Percentiles rank a stretch among this genome's conserved stretches.
Evolutionary conservation across 495 filamentous ascomycete genomes (phyloP).

Genomic region (Penicillium robsamsonii): DNA sequence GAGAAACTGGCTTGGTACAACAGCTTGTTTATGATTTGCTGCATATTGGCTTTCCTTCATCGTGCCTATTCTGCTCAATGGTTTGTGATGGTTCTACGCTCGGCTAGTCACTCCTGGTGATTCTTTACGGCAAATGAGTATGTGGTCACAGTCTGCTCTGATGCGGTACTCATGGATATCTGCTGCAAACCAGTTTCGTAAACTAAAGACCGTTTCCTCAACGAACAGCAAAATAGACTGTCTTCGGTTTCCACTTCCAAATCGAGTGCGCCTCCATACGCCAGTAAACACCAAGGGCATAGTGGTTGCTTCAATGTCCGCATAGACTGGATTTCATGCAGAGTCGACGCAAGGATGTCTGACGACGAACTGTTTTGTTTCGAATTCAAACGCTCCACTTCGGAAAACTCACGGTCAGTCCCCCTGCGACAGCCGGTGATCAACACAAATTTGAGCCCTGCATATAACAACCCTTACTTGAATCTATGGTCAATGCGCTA

Average conservation of each 20-base stretch:
- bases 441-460: conserved; percentile 2
- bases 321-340: neutral
- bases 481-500: conserved; percentile 9
- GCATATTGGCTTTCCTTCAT: neutral
- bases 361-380: neutral
- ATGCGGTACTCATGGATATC: neutral
- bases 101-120: neutral
- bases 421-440: conserved; percentile 4
- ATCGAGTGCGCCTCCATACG: too few species aligned
- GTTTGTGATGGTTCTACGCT: neutral
- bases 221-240: neutral
- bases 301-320: neutral
- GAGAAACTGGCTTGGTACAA: neutral
- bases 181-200: too few species aligned
- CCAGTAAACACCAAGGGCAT: neutral
- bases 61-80: neutral
- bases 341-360: neutral
- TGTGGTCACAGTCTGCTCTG: neutral
- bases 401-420: neutral
- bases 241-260: neutral
- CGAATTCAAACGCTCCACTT: neutral
- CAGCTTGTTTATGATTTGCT: neutral
- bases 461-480: conserved; percentile 20
- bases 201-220: neutral
- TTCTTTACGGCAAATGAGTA: neutral